A percentile compares a stretch with the other conserved stretches of the same genome.
Conservation (phyloP, 2,329 filamentous ascomycete species). For the Calonectria pseudoreteaudii region DNA sequence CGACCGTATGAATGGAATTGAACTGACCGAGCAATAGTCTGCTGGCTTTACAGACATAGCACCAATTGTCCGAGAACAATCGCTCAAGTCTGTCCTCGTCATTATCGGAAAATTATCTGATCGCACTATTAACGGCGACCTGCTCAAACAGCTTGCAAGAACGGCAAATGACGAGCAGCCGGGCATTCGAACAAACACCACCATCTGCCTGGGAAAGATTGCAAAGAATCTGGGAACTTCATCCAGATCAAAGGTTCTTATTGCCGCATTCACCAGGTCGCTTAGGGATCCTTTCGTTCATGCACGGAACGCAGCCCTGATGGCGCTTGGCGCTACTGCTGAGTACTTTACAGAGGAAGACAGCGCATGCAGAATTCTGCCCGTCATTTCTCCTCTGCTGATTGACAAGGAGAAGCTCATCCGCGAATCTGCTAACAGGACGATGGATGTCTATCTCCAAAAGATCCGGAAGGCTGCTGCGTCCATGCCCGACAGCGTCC, state of each 20-base stretch:
- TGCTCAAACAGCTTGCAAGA: constrained; percentile 90
- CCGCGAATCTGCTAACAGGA: constrained; percentile 91
- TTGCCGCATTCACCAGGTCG: constrained; percentile 90
- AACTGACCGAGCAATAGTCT: constrained; percentile 64
- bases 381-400: constrained; percentile 83
- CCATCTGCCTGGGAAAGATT: constrained; percentile 96
- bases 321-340: constrained; percentile 86
- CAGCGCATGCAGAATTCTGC: constrained; percentile 84
- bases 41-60: constrained; percentile 94
- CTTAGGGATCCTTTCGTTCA: constrained; percentile 95
- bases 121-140: constrained; percentile 90
- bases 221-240: constrained; percentile 85
- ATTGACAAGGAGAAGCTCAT: constrained; percentile 97
- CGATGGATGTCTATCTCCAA: constrained; percentile 86
- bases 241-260: constrained; percentile 88
- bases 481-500: constrained; percentile 81
- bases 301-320: constrained; percentile 87
- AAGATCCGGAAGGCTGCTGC: constrained; percentile 83
- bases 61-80: constrained; percentile 93
- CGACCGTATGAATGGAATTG: neutral
- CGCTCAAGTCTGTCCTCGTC: constrained; percentile 90
- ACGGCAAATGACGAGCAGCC: constrained; percentile 98
- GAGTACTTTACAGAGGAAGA: constrained; percentile 93
- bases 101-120: constrained; percentile 92
- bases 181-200: constrained; percentile 97